Base-by-base conservation (phyloP, 257 asterid genomes). In the Hygrophila difformis region DNA sequence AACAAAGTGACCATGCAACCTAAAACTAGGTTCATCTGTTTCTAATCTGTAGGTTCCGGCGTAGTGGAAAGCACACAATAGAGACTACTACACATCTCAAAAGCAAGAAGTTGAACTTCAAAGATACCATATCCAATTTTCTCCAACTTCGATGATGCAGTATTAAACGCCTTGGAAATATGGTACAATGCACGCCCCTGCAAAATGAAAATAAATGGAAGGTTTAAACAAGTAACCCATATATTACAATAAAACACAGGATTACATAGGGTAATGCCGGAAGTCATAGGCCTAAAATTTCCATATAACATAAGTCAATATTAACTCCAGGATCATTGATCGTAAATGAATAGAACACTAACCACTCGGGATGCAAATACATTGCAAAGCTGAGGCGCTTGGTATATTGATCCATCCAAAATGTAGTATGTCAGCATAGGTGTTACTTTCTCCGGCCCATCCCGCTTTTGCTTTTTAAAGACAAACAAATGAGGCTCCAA, bases 351-450 rank as follows among this genome's bases (percentile, higher is more conserved):
- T n/a, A 34, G 47, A 33, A 29, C 56, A 72, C 98, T 79, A 42
- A 89, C 98, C 33, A 86, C 79, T 64, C 96, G 94, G 60, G 94
- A 67, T 12, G 94, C 88, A 37, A 86, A 91, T 40, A 91, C 94
- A 35, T 75, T 91, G 75, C 93, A 86, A 54, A 85, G 92, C 71
- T 77, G 98, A 16, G 98, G 96, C 13, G 98, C 94, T 71, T 91
- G 98, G 68, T 91, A 86, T 39, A 91, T 74, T 1, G 96, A 77
- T 39, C 96, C 98, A 67, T 91, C 98, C 84, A 91, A 70, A 13
- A 91, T 36, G 53, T 82, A 85, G 69, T 91, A 91, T 3, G 96
- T 78, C 13, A 82, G 79, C 93, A 86, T 77, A 12, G 96, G 92
- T 1, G 86, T 86, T 47, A 79, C 88, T 67, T 82, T 82, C 75